Evolutionary conservation across 2,329 filamentous ascomycete species (phyloP).

Genomic region (Lomentospora prolificans): DNA sequence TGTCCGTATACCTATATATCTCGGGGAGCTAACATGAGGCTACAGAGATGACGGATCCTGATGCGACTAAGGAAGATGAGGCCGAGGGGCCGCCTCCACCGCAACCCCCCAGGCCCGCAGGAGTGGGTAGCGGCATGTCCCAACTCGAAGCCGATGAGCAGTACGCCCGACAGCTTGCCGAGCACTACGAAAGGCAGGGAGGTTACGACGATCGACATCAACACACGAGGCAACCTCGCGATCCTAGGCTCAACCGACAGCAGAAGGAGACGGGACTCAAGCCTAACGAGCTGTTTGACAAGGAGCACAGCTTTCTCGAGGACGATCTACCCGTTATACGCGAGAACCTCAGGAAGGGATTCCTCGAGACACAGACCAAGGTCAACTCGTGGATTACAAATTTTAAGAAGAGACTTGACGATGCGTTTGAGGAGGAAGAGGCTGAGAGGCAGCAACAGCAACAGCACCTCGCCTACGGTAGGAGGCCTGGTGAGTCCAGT

Average conservation of each 20-base stretch:
- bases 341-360: constrained; percentile 89
- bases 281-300: constrained; percentile 47
- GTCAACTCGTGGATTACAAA: constrained; percentile 89
- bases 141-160: constrained; percentile 86
- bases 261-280: constrained; percentile 36
- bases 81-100: constrained; percentile 57
- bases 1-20: no score
- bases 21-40: neutral
- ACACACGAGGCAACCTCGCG: constrained; percentile 24
- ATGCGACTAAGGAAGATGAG: constrained; percentile 47
- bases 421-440: constrained; percentile 63
- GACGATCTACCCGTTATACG: constrained; percentile 90
- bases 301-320: constrained; percentile 85
- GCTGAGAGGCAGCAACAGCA: constrained; percentile 20
- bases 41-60: constrained; percentile 69
- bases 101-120: constrained; percentile 68
- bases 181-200: constrained; percentile 67
- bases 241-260: constrained; percentile 25
- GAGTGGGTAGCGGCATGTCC: constrained; percentile 49
- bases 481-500: constrained; percentile 50
- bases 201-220: constrained; percentile 46
- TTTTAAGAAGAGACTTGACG: constrained; percentile 88
- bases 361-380: constrained; percentile 84
- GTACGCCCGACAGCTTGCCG: constrained; percentile 84
- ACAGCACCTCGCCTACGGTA: constrained; percentile 18